phyloP scores from a whole-genome alignment of 2,329 filamentous ascomycete genomes.

The Penicillium brevicompactum region DNA sequence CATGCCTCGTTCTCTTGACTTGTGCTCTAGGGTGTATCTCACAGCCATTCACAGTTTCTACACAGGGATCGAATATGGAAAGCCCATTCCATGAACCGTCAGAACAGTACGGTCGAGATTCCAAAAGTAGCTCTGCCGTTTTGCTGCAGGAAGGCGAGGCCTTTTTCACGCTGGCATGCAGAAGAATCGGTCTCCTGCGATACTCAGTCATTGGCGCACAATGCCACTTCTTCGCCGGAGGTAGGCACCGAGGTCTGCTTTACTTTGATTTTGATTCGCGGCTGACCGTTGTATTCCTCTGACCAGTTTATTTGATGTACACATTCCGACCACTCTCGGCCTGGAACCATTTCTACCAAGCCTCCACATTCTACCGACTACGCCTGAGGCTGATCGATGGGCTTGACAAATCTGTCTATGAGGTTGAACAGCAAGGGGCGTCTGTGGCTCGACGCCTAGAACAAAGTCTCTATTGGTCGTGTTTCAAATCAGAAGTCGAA shows the following conservation, averaged over 20 bases:
- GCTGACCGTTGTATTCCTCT: background rate
- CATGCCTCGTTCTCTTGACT: constrained; percentile 36
- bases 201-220: constrained; percentile 38
- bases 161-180: constrained; percentile 34
- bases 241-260: background rate
- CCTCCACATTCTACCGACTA: constrained; percentile 38
- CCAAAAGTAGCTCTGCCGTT: background rate
- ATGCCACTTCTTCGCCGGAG: constrained; percentile 43
- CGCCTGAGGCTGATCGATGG: constrained; percentile 31
- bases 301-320: constrained; percentile 43
- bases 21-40: constrained; percentile 34
- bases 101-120: background rate
- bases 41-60: constrained; percentile 22
- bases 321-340: constrained; percentile 41
- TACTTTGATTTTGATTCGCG: background rate
- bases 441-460: constrained; percentile 34
- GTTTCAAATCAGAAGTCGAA: constrained; percentile 49
- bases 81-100: background rate
- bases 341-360: constrained; percentile 42
- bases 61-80: background rate
- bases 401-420: constrained; percentile 5
- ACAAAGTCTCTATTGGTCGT: constrained; percentile 48
- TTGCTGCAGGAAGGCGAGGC: constrained; percentile 27
- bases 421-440: constrained; percentile 7
- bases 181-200: constrained; percentile 31